phyloP scores from a whole-genome alignment of 108 stramenopile genomes.

The Asterionellopsis glacialis region DNA sequence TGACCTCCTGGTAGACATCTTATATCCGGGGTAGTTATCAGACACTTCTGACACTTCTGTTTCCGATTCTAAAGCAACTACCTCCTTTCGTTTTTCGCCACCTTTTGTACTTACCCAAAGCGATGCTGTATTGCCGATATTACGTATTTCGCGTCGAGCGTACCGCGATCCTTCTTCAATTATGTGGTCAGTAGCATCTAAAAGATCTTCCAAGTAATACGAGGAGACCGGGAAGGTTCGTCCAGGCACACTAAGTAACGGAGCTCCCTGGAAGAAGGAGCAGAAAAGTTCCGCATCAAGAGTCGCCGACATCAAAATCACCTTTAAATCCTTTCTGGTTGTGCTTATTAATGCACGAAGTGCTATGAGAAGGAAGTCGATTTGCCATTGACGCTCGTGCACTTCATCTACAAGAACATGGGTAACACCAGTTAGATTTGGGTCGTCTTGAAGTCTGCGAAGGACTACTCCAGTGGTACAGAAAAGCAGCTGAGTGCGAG shows the following conservation, averaged over 20 bases:
- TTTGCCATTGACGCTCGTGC: constrained; percentile 73
- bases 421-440: constrained; percentile 66
- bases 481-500: constrained; percentile 81
- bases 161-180: constrained; percentile 78
- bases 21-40: constrained; percentile 51
- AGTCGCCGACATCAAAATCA: constrained; percentile 90
- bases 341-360: constrained; percentile 62
- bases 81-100: constrained; percentile 59
- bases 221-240: constrained; percentile 73
- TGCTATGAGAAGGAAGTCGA: constrained; percentile 88
- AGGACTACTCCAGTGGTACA: constrained; percentile 95
- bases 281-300: constrained; percentile 72
- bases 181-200: constrained; percentile 75
- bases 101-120: constrained; percentile 56
- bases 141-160: constrained; percentile 29
- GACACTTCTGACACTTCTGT: constrained; percentile 31
- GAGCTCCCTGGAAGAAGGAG: constrained; percentile 66
- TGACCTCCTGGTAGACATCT: constrained; percentile 52
- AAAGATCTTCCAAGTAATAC: constrained; percentile 81
- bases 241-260: constrained; percentile 73
- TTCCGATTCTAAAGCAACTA: constrained; percentile 34
- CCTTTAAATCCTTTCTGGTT: constrained; percentile 62
- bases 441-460: constrained; percentile 89
- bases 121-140: constrained; percentile 23
- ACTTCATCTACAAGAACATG: constrained; percentile 97